Evolutionary conservation across 768 basidiomycete species (phyloP).

Genomic region (Collybia sordida): DNA sequence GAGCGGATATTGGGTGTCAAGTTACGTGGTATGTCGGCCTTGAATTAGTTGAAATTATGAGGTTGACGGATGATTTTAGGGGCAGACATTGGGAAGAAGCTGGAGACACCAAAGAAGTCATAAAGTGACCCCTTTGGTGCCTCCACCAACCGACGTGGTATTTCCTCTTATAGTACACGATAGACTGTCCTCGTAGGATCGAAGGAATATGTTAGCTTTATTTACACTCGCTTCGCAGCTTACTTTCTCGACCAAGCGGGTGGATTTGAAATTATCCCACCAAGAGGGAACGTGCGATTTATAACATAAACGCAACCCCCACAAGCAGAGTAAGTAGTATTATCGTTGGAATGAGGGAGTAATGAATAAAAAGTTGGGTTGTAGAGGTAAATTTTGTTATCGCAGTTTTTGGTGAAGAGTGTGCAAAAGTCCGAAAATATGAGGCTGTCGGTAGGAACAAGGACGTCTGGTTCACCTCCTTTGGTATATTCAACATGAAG

Average conservation of each 20-base stretch:
- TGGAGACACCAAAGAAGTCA: slow-evolving; percentile 77
- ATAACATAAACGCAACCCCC: no score
- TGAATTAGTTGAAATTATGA: neutral
- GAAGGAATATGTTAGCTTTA: slow-evolving; percentile 7
- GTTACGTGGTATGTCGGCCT: slow-evolving; percentile 66
- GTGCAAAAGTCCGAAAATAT: slow-evolving; percentile 38
- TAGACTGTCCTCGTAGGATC: slow-evolving; percentile 10
- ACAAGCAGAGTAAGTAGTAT: no score
- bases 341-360: no score
- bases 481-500: slow-evolving; percentile 60
- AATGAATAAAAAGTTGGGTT: no score
- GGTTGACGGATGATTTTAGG: slow-evolving; percentile 38
- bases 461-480: slow-evolving; percentile 61
- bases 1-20: slow-evolving; percentile 86
- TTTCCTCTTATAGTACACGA: slow-evolving; percentile 20
- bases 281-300: no score
- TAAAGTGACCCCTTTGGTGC: slow-evolving; percentile 39
- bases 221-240: neutral
- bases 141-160: slow-evolving; percentile 27
- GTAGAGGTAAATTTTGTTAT: no score
- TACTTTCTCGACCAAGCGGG: no score
- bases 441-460: slow-evolving; percentile 41
- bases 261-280: no score
- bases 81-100: slow-evolving; percentile 81
- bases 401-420: neutral